Evolutionary conservation across 148 eudicot genomes (phyloP), one percentile per base, ranked within the genome.

Genomic region (Heliamphora exappendiculata): DNA sequence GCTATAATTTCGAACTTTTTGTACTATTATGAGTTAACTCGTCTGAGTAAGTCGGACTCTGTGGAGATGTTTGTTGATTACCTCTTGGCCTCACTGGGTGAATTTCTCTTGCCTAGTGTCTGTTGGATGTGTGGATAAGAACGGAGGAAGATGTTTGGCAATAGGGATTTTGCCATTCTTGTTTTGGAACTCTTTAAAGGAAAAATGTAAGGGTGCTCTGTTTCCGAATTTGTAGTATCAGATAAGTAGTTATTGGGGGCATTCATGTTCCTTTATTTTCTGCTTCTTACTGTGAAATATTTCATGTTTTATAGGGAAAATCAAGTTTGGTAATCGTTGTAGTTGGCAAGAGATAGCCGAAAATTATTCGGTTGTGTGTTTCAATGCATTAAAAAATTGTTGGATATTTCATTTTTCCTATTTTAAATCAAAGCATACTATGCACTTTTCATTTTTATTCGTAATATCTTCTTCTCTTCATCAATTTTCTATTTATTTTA

Each of bases 61-160:
- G 8, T 2, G 74, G 37, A 69, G 64, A 37, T 45, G 66, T 20
- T 67, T 51, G 42, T 57, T 34, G 69, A 47, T 57, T 70, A 58
- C 58, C 53, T 34, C 47, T 33, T 20, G 79, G 80, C 80, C 69
- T 70, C 74, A 26, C 80, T 50, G 45, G 42, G 68, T 44, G 37
- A 37, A 59, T 70, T 58, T 33, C 36, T 31, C 14, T 45, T 22
- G 19, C 45, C 45, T 29, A 68, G 24, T 20, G 33, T 55, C 3
- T 76, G 42, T n/a, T 39, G 49, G 31, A 42, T 22, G 17, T 39
- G 20, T 33, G 3, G 49, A 70, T 29, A 70, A 29, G 24, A 28
- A 65, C 36, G 19, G 45, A 65, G 31, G 65, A 17, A 7, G 22
- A 3, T 8, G 31, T 41, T 39, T 12, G 0, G 69, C 66, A 50